Evolutionary conservation across 140 eudicot species (phyloP).

Genomic region (Oenanthe javanica): DNA sequence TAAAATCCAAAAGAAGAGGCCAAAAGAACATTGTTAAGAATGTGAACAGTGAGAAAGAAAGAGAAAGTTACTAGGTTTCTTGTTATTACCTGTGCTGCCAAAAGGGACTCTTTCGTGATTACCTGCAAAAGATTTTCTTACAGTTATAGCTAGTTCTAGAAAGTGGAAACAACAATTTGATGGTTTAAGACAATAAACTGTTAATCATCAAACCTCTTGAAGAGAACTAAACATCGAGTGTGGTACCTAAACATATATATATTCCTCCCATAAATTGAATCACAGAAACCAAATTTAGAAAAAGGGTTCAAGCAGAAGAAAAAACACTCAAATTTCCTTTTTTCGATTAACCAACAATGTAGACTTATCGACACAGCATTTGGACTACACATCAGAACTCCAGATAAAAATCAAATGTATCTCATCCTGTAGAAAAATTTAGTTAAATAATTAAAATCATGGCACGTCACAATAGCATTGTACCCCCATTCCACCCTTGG

Average conservation of each 20-base stretch:
- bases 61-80: background rate
- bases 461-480: background rate
- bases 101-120: conserved; percentile 48
- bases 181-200: too few species aligned
- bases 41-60: background rate
- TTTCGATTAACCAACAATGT: background rate
- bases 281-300: background rate
- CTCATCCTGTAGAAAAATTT: too few species aligned
- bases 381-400: background rate
- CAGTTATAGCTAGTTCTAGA: background rate
- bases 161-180: background rate
- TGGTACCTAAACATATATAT: background rate
- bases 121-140: conserved; percentile 27
- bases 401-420: background rate
- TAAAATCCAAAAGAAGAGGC: background rate
- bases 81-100: conserved; percentile 44
- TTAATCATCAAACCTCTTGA: background rate
- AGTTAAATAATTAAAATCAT: too few species aligned
- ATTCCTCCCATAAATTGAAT: background rate
- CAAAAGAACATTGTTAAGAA: background rate
- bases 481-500: too few species aligned
- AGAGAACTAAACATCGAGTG: background rate
- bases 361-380: background rate
- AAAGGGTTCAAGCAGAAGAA: background rate
- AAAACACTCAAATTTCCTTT: background rate